These are phyloP conservation scores for Colletotrichum orchidophilum DNA, from an alignment of 2,329 filamentous ascomycete genomes.

Conservation along the genomic window DNA sequence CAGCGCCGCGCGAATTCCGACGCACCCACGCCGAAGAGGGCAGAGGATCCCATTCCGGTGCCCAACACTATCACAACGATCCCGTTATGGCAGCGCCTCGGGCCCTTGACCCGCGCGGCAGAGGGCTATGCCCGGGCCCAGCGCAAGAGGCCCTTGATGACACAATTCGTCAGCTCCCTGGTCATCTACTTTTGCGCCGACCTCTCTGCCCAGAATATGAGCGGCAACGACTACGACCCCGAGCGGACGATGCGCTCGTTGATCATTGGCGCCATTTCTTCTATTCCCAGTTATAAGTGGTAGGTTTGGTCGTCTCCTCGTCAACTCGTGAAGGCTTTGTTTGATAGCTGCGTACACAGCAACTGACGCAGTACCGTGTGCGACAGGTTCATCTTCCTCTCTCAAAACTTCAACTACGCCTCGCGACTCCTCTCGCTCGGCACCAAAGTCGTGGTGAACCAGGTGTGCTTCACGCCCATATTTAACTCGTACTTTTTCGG, in stretches of 20 bases:
- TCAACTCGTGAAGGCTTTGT: background rate
- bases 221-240: slow-evolving; percentile 71
- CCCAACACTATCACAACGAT: slow-evolving; percentile 52
- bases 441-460: slow-evolving; percentile 83
- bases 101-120: slow-evolving; percentile 62
- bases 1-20: slow-evolving; percentile 41
- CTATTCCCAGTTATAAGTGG: slow-evolving; percentile 86
- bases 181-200: slow-evolving; percentile 84
- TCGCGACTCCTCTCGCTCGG: slow-evolving; percentile 76
- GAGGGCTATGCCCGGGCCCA: slow-evolving; percentile 77
- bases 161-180: slow-evolving; percentile 79
- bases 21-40: slow-evolving; percentile 29
- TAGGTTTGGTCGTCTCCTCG: slow-evolving; percentile 50
- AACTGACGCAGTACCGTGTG: background rate
- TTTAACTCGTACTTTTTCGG: slow-evolving; percentile 89
- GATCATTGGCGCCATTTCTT: slow-evolving; percentile 75
- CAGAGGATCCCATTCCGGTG: slow-evolving; percentile 51
- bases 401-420: slow-evolving; percentile 83
- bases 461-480: slow-evolving; percentile 80
- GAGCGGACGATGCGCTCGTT: slow-evolving; percentile 76
- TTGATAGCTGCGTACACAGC: background rate
- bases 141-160: slow-evolving; percentile 76
- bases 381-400: slow-evolving; percentile 80
- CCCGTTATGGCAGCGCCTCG: slow-evolving; percentile 66
- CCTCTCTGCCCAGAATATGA: slow-evolving; percentile 78